These are phyloP conservation scores for Fusarium transvaalense DNA, from an alignment of 2,329 filamentous ascomycete species.

Conservation along the genomic window DNA sequence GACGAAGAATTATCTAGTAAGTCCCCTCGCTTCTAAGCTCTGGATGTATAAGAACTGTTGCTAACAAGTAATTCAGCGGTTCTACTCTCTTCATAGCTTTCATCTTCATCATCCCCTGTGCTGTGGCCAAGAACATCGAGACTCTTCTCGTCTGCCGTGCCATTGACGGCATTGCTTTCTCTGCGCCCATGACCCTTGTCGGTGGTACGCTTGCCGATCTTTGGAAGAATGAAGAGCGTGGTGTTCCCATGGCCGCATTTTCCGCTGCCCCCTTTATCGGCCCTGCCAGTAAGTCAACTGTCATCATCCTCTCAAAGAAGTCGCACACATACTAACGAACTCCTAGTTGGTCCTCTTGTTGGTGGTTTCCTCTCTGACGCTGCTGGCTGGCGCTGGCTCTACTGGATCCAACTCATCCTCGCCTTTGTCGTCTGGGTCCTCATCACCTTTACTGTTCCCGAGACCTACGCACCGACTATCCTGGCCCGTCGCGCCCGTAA, in stretches of 20 bases:
- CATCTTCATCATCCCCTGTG: slow-evolving; percentile 84
- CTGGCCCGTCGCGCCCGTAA: slow-evolving; percentile 78
- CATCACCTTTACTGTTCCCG: slow-evolving; percentile 89
- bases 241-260: slow-evolving; percentile 89
- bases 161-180: slow-evolving; percentile 87
- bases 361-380: slow-evolving; percentile 81
- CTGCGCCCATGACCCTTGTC: slow-evolving; percentile 87
- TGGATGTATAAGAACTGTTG: neutral
- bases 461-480: slow-evolving; percentile 87
- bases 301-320: neutral
- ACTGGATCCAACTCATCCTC: slow-evolving; percentile 88
- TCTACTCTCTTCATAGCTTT: slow-evolving; percentile 77
- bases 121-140: slow-evolving; percentile 79
- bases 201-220: slow-evolving; percentile 85
- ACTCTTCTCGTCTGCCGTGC: slow-evolving; percentile 81
- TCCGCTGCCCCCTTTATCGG: slow-evolving; percentile 86
- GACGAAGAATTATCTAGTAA: slow-evolving; percentile 77
- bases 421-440: slow-evolving; percentile 76
- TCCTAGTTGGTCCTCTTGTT: slow-evolving; percentile 73
- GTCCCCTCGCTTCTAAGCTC: slow-evolving; percentile 25
- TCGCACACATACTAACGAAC: slow-evolving; percentile 11
- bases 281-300: slow-evolving; percentile 69
- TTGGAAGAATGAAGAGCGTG: slow-evolving; percentile 86
- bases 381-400: slow-evolving; percentile 83
- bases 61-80: slow-evolving; percentile 50